These are phyloP conservation scores for Antrodiella citrinella DNA, from an alignment of 768 basidiomycete genomes.

Conservation along the genomic window DNA sequence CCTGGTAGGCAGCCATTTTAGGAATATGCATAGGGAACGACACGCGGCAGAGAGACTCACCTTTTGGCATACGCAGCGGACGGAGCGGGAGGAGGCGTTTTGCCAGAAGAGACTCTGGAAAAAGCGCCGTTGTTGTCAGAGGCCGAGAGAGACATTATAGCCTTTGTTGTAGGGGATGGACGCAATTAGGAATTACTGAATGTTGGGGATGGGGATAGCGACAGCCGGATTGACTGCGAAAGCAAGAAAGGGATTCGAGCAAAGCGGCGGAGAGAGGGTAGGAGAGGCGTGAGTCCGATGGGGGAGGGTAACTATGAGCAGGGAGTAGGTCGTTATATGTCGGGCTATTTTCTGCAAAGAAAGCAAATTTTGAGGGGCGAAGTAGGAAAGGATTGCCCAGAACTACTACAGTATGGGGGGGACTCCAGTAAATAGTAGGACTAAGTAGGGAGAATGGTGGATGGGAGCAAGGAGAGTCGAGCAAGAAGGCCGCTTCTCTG, in stretches of 20 bases:
- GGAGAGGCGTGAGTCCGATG: conserved; percentile 21
- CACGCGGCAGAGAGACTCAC: conserved; percentile 29
- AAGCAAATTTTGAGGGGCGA: conserved; percentile 27
- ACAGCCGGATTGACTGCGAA: conserved; percentile 21
- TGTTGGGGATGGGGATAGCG: conserved; percentile 20
- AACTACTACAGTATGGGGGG: conserved; percentile 43
- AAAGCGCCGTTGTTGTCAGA: conserved; percentile 76
- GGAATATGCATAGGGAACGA: conserved; percentile 1
- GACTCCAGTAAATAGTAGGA: conserved; percentile 45
- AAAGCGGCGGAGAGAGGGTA: conserved; percentile 18
- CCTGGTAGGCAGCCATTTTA: conserved; percentile 35
- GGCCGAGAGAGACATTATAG: conserved; percentile 91
- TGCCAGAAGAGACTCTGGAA: conserved; percentile 77
- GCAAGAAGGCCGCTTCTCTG: conserved; percentile 4
- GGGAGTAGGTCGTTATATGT: conserved; percentile 31
- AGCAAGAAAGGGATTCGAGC: conserved; percentile 17
- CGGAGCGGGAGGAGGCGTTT: conserved; percentile 85
- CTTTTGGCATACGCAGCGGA: conserved; percentile 87
- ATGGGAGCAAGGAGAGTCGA: conserved; percentile 26
- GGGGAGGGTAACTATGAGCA: conserved; percentile 33
- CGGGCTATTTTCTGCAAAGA: conserved; percentile 20
- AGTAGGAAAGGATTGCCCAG: conserved; percentile 37
- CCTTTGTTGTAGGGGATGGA: conserved; percentile 37
- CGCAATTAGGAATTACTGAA: conserved; percentile 79
- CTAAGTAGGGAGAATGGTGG: conserved; percentile 42